Conservation (phyloP, 2,329 filamentous ascomycete genomes). For the Annulohypoxylon truncatum region DNA sequence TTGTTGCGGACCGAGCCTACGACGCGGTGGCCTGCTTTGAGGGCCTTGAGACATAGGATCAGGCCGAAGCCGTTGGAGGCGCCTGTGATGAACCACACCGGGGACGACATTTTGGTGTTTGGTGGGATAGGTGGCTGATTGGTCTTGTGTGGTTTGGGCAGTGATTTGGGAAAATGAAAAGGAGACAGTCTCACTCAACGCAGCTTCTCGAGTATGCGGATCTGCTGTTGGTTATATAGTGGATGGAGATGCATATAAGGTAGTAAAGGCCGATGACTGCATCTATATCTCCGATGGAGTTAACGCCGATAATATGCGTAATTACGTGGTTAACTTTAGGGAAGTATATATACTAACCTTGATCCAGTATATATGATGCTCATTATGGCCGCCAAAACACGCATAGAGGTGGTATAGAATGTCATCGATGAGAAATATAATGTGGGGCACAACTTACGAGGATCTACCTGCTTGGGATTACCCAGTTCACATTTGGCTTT, state of each 20-base stretch:
- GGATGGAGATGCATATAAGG: neutral
- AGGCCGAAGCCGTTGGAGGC: slow-evolving; percentile 52
- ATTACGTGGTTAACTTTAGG: neutral
- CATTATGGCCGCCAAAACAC: neutral
- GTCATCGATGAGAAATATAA: neutral
- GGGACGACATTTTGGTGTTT: slow-evolving; percentile 43
- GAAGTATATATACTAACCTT: neutral
- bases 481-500: neutral
- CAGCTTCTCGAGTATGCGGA: neutral
- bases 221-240: neutral
- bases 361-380: neutral
- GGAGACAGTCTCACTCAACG: neutral
- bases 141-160: neutral
- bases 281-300: slow-evolving; percentile 35
- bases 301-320: slow-evolving; percentile 21
- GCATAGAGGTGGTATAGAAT: neutral
- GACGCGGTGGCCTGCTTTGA: slow-evolving; percentile 49
- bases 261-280: slow-evolving; percentile 10
- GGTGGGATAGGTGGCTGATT: neutral
- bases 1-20: slow-evolving; percentile 49
- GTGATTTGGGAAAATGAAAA: neutral
- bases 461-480: too few relatives aligned
- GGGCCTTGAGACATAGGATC: slow-evolving; percentile 45
- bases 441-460: neutral
- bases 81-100: slow-evolving; percentile 51